phyloP scores from a whole-genome alignment of 139 green algal species.

The Tetratostichococcus sp. region DNA sequence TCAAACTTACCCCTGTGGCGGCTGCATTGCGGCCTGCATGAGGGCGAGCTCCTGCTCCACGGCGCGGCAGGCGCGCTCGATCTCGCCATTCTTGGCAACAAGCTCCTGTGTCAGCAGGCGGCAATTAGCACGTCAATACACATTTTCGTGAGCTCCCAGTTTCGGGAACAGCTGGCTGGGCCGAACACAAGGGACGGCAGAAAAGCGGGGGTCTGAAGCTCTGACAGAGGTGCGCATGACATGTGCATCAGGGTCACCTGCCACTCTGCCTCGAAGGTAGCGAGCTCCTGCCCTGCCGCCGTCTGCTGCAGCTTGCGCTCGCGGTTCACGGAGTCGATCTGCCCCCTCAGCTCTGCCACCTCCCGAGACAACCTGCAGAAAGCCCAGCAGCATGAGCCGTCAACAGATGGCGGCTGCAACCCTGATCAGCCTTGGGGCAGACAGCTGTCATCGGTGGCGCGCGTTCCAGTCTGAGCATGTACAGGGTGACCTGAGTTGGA shows the following conservation, averaged over 20 bases:
- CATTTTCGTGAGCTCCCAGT: too few relatives aligned
- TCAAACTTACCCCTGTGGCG: neutral
- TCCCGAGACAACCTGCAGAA: slow-evolving; percentile 6
- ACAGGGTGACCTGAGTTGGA: too few relatives aligned
- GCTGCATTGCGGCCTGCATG: slow-evolving; percentile 9
- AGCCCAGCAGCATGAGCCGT: neutral
- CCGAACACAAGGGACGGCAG: too few relatives aligned
- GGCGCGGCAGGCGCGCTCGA: slow-evolving; percentile 43
- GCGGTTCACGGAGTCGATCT: slow-evolving; percentile 61
- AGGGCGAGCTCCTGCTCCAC: slow-evolving; percentile 36
- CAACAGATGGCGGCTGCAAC: neutral
- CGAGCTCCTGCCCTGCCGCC: slow-evolving; percentile 30
- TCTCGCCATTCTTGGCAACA: slow-evolving; percentile 62
- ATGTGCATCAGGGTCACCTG: neutral
- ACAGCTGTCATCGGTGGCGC: too few relatives aligned
- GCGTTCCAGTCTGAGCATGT: too few relatives aligned
- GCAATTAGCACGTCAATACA: too few relatives aligned
- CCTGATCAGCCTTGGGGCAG: too few relatives aligned
- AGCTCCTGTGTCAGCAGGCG: neutral
- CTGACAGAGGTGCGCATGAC: too few relatives aligned
- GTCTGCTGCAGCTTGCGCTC: slow-evolving; percentile 76
- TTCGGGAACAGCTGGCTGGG: too few relatives aligned
- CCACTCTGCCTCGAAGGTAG: slow-evolving; percentile 41
- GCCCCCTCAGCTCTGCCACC: slow-evolving; percentile 10
- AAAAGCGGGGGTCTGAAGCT: too few relatives aligned